Conservation (phyloP, 1,284 basidiomycete species). For the Ganoderma meredithae region DNA sequence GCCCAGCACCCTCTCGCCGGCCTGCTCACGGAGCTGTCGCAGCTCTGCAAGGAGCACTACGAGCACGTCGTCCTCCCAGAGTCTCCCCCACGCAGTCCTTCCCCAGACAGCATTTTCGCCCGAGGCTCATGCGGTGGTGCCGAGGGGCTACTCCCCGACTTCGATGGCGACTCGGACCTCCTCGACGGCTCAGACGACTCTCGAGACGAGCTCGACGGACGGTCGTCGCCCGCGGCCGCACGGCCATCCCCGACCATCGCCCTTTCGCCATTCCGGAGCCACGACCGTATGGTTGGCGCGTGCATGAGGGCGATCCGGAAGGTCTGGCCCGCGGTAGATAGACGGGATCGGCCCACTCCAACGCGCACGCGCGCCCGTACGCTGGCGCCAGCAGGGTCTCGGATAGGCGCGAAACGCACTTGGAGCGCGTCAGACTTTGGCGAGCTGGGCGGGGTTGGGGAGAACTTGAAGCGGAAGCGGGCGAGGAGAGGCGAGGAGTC, state of each 20-base stretch:
- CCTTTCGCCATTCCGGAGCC: background rate
- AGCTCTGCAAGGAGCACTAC: conserved; percentile 1
- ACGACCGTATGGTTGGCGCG: conserved; percentile 1
- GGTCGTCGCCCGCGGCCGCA: background rate
- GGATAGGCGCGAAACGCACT: background rate
- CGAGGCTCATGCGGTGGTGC: background rate
- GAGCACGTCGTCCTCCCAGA: background rate
- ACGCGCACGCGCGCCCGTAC: background rate
- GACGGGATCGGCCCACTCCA: background rate
- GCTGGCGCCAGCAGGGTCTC: background rate
- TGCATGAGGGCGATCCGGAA: conserved; percentile 10
- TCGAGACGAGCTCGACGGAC: background rate
- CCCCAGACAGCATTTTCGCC: background rate
- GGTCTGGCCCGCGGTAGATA: conserved; percentile 8
- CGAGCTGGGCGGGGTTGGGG: background rate
- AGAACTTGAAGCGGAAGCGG: background rate
- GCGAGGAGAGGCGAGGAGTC: background rate
- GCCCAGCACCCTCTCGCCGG: background rate
- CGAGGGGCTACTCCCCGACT: background rate
- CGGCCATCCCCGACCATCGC: background rate
- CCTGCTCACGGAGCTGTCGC: conserved; percentile 5
- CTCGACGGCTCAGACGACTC: background rate
- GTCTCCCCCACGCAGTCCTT: background rate
- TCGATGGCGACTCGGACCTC: background rate
- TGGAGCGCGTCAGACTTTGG: background rate